Evolutionary conservation across 2,329 filamentous ascomycete genomes (phyloP).

Genomic region (Colletotrichum orchidophilum): DNA sequence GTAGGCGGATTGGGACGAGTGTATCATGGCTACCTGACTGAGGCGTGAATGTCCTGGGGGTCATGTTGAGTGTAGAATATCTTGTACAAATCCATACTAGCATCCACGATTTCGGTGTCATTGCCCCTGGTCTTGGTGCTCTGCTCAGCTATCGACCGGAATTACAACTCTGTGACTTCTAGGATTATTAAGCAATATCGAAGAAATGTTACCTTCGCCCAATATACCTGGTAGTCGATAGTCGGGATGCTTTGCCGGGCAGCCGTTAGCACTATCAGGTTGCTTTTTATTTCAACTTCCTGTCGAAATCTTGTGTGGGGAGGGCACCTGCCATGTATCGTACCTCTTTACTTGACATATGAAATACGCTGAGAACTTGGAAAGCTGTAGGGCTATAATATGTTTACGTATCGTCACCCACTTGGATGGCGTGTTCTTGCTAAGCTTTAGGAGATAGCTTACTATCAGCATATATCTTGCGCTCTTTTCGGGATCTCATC

Average conservation of each 20-base stretch:
- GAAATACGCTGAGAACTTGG: no score
- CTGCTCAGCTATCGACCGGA: no score
- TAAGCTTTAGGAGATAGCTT: background rate
- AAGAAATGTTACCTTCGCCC: no score
- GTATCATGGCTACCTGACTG: background rate
- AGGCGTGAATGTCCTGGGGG: background rate
- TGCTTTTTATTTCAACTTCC: background rate
- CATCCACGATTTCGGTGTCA: constrained; percentile 3
- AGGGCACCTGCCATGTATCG: background rate
- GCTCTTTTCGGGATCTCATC: background rate
- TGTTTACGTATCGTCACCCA: background rate
- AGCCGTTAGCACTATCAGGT: background rate
- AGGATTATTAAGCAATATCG: no score
- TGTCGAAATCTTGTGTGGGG: background rate
- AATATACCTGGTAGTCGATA: no score
- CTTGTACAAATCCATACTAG: constrained; percentile 29
- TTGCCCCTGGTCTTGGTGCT: no score
- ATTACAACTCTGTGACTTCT: no score
- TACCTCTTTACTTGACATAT: no score
- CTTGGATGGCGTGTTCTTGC: background rate
- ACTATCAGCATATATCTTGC: background rate
- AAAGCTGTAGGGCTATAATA: no score
- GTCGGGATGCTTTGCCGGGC: no score
- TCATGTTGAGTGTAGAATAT: constrained; percentile 30
- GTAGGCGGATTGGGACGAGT: background rate